Conservation (phyloP, 1,284 basidiomycete genomes). For the Irpex rosettiformis region DNA sequence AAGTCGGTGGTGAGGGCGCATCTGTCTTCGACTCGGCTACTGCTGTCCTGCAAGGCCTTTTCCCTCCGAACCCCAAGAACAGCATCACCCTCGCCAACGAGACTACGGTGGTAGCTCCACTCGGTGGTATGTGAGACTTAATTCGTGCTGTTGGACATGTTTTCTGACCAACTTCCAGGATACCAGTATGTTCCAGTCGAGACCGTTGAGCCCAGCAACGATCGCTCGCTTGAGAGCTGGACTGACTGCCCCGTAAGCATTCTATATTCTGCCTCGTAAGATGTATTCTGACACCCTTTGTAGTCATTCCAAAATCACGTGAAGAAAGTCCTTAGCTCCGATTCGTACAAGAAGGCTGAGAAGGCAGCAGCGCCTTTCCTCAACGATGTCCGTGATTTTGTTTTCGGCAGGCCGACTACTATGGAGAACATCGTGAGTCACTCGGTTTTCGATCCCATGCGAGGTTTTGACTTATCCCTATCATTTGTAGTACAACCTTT, state of each 20-base stretch:
- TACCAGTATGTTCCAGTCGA: slow-evolving; percentile 85
- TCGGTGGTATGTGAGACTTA: slow-evolving; percentile 34
- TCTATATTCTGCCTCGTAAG: neutral
- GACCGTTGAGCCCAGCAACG: slow-evolving; percentile 80
- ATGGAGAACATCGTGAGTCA: slow-evolving; percentile 67
- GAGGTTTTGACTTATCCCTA: neutral
- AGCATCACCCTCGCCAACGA: slow-evolving; percentile 77
- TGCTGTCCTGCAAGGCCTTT: slow-evolving; percentile 75
- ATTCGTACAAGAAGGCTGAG: slow-evolving; percentile 59
- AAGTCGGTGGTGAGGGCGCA: slow-evolving; percentile 80
- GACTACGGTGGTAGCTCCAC: slow-evolving; percentile 65
- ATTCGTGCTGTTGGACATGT: neutral
- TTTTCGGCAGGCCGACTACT: slow-evolving; percentile 64
- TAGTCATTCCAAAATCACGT: slow-evolving; percentile 66
- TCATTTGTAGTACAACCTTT: slow-evolving; percentile 62
- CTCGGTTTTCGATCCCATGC: neutral
- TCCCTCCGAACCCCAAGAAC: slow-evolving; percentile 69
- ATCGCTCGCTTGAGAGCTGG: slow-evolving; percentile 83
- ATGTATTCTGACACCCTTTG: neutral
- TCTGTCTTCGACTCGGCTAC: slow-evolving; percentile 83
- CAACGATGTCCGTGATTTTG: slow-evolving; percentile 55
- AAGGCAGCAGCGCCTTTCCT: slow-evolving; percentile 64
- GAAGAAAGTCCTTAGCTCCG: slow-evolving; percentile 51
- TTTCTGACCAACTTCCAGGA: slow-evolving; percentile 33
- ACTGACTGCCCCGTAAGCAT: slow-evolving; percentile 70